Evolutionary conservation across 2,329 filamentous ascomycete genomes (phyloP).

Genomic region (Biscogniauxia sp.): DNA sequence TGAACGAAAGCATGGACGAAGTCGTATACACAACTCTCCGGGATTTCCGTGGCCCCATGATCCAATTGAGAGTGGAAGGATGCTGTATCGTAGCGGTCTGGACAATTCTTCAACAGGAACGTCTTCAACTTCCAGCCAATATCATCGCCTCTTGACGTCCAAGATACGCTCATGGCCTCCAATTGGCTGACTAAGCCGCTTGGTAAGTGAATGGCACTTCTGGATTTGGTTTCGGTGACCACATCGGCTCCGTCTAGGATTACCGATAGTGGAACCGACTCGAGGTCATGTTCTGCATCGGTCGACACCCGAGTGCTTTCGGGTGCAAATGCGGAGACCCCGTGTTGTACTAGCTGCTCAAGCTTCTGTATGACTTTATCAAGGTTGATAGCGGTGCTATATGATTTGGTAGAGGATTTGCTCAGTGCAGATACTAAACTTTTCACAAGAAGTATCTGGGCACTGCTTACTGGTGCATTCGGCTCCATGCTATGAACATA

Average conservation of each 20-base stretch:
- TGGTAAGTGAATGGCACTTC: slow-evolving; percentile 20
- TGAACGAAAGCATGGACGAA: slow-evolving; percentile 29
- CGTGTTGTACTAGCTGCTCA: slow-evolving; percentile 20
- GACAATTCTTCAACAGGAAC: slow-evolving; percentile 27
- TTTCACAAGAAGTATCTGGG: slow-evolving; percentile 27
- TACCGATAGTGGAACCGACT: slow-evolving; percentile 16
- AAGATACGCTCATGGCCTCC: slow-evolving; percentile 19
- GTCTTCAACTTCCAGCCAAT: slow-evolving; percentile 30
- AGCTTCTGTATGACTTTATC: slow-evolving; percentile 21
- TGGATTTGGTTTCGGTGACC: slow-evolving; percentile 11
- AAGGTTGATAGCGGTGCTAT: slow-evolving; percentile 11
- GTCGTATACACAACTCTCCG: slow-evolving; percentile 23
- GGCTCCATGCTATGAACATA: slow-evolving; percentile 22
- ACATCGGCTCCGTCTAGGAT: slow-evolving; percentile 24
- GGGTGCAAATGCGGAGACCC: slow-evolving; percentile 21
- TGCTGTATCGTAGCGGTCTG: slow-evolving; percentile 17
- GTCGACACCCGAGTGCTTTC: slow-evolving; percentile 12
- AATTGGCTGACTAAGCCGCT: slow-evolving; percentile 20
- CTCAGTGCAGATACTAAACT: slow-evolving; percentile 22
- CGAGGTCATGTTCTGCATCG: slow-evolving; percentile 11
- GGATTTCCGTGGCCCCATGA: slow-evolving; percentile 13
- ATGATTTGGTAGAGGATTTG: slow-evolving; percentile 12
- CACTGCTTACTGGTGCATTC: slow-evolving; percentile 3
- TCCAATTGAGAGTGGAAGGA: slow-evolving; percentile 21
- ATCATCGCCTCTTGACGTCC: slow-evolving; percentile 15